phyloP scores from a whole-genome alignment of 805 yeast genomes.

The Teunomyces lycoperdinae region DNA sequence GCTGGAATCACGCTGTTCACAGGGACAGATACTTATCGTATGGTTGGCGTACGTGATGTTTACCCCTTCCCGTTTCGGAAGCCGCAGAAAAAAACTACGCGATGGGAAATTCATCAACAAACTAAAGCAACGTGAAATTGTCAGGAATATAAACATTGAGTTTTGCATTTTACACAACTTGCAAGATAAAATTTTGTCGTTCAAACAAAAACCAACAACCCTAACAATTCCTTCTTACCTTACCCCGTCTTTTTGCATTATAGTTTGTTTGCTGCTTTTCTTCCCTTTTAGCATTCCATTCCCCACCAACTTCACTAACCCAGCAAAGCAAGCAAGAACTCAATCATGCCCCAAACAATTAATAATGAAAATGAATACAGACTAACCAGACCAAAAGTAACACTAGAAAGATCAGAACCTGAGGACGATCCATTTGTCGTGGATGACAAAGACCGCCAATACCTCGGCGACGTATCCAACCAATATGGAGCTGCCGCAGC shows the following conservation, averaged over 20 bases:
- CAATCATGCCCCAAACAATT: slow-evolving; percentile 17
- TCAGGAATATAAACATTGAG: slow-evolving; percentile 1
- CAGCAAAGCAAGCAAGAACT: background rate
- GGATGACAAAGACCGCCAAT: slow-evolving; percentile 20
- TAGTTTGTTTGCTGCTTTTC: background rate
- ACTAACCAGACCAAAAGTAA: slow-evolving; percentile 28
- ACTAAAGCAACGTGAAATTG: slow-evolving; percentile 3
- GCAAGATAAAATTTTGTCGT: slow-evolving; percentile 4
- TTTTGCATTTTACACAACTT: slow-evolving; percentile 1
- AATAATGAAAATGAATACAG: slow-evolving; percentile 42
- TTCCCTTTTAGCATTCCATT: background rate
- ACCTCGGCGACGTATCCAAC: slow-evolving; percentile 39
- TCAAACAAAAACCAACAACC: slow-evolving; percentile 3
- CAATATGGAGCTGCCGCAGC: slow-evolving; percentile 13
- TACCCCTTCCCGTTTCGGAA: slow-evolving; percentile 1
- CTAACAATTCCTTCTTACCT: background rate
- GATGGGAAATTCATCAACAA: slow-evolving; percentile 4
- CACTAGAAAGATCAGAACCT: background rate
- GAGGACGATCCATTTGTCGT: slow-evolving; percentile 6
- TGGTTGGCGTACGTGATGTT: slow-evolving; percentile 1
- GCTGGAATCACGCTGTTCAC: background rate
- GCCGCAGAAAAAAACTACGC: slow-evolving; percentile 1
- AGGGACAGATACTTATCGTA: background rate
- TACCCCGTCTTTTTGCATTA: background rate
- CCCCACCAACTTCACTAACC: background rate